Evolutionary conservation across 148 eudicot genomes (phyloP).

Genomic region (Chenopodium berlandieri): DNA sequence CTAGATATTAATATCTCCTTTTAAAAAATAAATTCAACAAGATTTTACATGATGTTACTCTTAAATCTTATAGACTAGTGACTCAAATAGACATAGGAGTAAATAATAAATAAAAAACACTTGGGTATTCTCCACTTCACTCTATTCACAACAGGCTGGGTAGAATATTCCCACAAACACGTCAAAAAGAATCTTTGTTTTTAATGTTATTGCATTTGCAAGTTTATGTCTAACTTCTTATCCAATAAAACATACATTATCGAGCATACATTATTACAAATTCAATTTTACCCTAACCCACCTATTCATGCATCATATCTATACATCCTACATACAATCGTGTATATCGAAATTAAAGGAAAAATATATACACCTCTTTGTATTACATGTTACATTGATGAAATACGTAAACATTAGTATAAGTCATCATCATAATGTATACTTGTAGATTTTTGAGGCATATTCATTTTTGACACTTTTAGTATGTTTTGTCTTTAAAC

Average conservation of each 20-base stretch:
- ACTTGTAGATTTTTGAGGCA: too few relatives aligned
- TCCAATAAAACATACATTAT: not conserved
- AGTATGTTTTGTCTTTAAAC: not conserved
- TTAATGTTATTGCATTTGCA: not conserved
- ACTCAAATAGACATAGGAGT: too few relatives aligned
- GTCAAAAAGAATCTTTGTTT: constrained; percentile 19
- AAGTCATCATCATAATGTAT: too few relatives aligned
- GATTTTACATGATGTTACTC: too few relatives aligned
- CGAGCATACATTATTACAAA: not conserved
- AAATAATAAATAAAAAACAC: not conserved
- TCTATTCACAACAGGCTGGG: constrained; percentile 20
- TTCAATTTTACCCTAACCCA: not conserved
- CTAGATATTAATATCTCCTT: too few relatives aligned
- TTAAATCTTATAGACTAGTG: too few relatives aligned
- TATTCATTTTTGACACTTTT: too few relatives aligned
- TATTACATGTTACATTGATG: too few relatives aligned
- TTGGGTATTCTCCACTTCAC: constrained; percentile 7
- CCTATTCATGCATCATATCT: not conserved
- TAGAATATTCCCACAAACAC: constrained; percentile 3
- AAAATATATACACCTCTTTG: too few relatives aligned
- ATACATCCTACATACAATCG: not conserved
- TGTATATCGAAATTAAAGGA: too few relatives aligned
- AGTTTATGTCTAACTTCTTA: not conserved
- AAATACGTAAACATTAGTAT: too few relatives aligned
- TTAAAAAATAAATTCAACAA: too few relatives aligned